Evolutionary conservation across 805 yeast species (phyloP).

Genomic region (Teunomyces funiuensis): DNA sequence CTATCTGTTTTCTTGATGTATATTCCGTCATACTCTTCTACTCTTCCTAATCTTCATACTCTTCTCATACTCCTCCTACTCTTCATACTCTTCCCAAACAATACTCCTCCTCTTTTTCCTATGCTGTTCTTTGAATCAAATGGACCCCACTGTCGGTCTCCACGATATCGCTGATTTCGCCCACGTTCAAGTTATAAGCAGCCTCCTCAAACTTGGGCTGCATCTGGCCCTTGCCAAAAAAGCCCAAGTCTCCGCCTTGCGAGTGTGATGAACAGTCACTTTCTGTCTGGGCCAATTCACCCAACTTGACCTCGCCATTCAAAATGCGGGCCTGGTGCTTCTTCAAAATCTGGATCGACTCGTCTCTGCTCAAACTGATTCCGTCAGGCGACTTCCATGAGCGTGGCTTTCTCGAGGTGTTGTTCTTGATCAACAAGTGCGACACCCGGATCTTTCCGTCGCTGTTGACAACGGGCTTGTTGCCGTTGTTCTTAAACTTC

Average conservation of each 20-base stretch:
- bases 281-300: conserved; percentile 74
- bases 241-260: conserved; percentile 90
- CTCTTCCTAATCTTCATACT: not conserved
- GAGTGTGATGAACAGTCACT: conserved; percentile 87
- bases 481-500: conserved; percentile 30
- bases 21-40: no score
- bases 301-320: conserved; percentile 64
- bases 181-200: conserved; percentile 76
- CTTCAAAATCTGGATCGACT: conserved; percentile 66
- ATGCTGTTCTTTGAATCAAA: conserved; percentile 80
- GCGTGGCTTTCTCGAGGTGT: conserved; percentile 81
- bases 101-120: conserved; percentile 5
- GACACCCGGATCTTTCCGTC: conserved; percentile 70
- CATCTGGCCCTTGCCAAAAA: conserved; percentile 88
- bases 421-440: conserved; percentile 82
- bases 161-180: conserved; percentile 78
- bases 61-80: not conserved
- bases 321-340: conserved; percentile 57
- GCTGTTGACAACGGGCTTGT: conserved; percentile 44
- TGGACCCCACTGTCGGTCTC: conserved; percentile 93
- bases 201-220: conserved; percentile 93
- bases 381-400: conserved; percentile 79
- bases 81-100: not conserved
- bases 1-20: no score
- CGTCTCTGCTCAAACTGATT: conserved; percentile 79